Conservation (phyloP, 805 yeast species). For the Saturnispora besseyi region DNA sequence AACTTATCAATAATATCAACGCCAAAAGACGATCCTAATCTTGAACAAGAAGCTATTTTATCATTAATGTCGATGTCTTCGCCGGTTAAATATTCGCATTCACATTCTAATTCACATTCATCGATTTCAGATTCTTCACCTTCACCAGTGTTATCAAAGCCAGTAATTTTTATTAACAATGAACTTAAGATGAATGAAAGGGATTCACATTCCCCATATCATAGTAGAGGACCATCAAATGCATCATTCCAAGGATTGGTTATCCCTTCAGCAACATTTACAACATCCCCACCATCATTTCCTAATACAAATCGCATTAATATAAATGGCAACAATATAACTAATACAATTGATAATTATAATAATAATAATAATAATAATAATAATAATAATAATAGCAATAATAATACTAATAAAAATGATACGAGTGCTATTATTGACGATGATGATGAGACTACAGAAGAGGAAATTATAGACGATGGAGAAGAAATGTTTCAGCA, state of each 20-base stretch:
- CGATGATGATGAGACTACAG: conserved; percentile 8
- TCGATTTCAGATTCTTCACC: conserved; percentile 10
- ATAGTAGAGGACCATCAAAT: neutral
- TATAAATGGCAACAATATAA: neutral
- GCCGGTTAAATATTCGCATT: conserved; percentile 28
- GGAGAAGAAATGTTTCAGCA: conserved; percentile 11
- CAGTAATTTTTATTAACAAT: neutral
- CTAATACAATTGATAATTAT: no score
- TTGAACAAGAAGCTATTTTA: conserved; percentile 47
- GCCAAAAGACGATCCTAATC: conserved; percentile 18
- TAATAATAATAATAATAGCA: neutral
- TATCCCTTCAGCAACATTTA: neutral
- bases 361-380: neutral
- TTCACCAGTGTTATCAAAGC: conserved; percentile 8
- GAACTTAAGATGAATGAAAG: conserved; percentile 3
- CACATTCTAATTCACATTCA: conserved; percentile 5
- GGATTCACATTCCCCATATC: conserved; percentile 1
- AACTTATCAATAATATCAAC: neutral
- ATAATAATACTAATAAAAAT: neutral
- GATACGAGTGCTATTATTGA: conserved; percentile 3
- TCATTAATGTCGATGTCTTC: conserved; percentile 49
- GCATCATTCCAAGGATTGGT: neutral
- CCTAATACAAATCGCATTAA: neutral
- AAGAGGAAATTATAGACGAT: conserved; percentile 19
- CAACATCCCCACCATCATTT: neutral